Percentiles rank a stretch among this genome's conserved stretches.
These are phyloP conservation scores for Hamamelis virginiana DNA, from an alignment of 164 flowering plant genomes.

Conservation along the genomic window DNA sequence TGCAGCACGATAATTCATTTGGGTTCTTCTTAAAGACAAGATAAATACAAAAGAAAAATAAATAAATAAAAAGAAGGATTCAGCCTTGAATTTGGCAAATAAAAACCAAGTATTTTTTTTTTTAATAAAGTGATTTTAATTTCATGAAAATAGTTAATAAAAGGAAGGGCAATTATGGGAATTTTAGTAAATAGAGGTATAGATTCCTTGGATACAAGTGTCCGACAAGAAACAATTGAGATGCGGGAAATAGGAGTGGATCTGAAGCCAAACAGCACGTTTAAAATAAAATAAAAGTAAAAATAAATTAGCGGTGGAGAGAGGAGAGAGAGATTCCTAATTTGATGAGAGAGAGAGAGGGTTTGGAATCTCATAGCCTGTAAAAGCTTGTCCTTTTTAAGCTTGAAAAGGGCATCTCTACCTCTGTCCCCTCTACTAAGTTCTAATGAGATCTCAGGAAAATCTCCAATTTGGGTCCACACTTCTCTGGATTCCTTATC, in stretches of 20 bases:
- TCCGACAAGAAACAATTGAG: slow-evolving; percentile 23
- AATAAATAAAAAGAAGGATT: too few relatives aligned
- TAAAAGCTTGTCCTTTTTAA: slow-evolving; percentile 34
- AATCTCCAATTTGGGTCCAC: slow-evolving; percentile 22
- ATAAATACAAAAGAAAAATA: too few relatives aligned
- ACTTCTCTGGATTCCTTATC: slow-evolving; percentile 28
- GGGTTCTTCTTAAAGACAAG: too few relatives aligned
- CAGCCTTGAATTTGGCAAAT: too few relatives aligned
- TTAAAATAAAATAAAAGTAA: not conserved
- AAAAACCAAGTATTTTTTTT: too few relatives aligned
- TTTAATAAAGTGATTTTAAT: too few relatives aligned
- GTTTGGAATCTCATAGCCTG: slow-evolving; percentile 40
- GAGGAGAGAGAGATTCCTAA: slow-evolving; percentile 24
- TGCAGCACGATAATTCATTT: too few relatives aligned
- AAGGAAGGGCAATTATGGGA: slow-evolving; percentile 1
- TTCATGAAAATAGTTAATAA: too few relatives aligned
- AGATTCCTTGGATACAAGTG: slow-evolving; percentile 19
- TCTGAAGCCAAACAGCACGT: slow-evolving; percentile 8
- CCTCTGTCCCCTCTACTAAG: not conserved
- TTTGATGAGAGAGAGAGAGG: slow-evolving; percentile 8
- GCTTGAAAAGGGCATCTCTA: slow-evolving; percentile 22
- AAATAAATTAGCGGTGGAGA: slow-evolving; percentile 4
- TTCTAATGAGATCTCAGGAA: slow-evolving; percentile 18
- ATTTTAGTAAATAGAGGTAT: not conserved
- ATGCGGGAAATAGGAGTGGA: slow-evolving; percentile 23